Base-by-base conservation (phyloP, 768 basidiomycete species). In the Termitomyces bulborhizus region DNA sequence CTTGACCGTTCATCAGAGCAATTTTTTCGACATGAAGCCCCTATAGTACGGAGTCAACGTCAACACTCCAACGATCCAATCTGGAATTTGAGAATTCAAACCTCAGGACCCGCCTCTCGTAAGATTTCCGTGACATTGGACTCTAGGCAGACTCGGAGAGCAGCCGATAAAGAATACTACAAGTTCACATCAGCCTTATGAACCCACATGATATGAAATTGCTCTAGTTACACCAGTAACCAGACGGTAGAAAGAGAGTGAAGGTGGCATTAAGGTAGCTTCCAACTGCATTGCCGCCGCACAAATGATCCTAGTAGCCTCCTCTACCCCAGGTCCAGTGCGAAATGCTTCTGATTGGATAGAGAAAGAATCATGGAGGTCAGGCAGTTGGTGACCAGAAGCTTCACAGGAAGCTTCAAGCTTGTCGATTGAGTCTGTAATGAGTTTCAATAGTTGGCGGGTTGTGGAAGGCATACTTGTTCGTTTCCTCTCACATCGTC, bases 101-200 rank as follows among this genome's bases (percentile, higher is more conserved):
- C 41, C 2, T 13, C 3, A 13, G 41, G 21, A 24, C 41, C 41
- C 12, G 41, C 41, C 53, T 74, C 74, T 1, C 71, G 67, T 13
- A 78, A 57, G 3, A 77, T 73, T 54, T 76, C 75, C 1, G 68
- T 69, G 9, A 76, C 72, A 49, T 70, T 66, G 1, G 66, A 65
- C 52, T 72, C 69, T 4, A 70, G 49, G 43, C 68, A 65, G 7
- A 65, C 64, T 1, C 69, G 58, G 0, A 72, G 57, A 4, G 62
- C 59, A 4, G 62, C 47, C 34, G 18, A 40, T 18, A 16, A 16
- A 9, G 31, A n/a, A 46, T 46, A 46, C 18, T 7, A 31, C 6
- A 43, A 13, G 36, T 37, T 16, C 15, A 37, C 15, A 16, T 37
- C 13, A 37, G 15, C 36, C 15, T 15, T 6, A 37, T 15, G 1